Conservation (phyloP, 306 rosid species). For the Prunus kanzakura region DNA sequence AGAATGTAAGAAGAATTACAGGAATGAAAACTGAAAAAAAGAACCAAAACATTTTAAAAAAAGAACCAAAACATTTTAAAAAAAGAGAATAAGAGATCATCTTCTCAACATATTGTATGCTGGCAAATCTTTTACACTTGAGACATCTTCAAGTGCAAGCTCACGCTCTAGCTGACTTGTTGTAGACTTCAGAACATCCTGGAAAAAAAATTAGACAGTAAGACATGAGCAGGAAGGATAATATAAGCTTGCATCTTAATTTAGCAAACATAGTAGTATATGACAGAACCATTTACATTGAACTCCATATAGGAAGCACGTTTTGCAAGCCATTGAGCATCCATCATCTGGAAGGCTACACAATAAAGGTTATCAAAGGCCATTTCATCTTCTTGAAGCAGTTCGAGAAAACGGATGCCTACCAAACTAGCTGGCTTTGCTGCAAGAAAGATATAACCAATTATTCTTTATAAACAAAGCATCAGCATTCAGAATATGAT, state of each 20-base stretch:
- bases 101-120: constrained; percentile 74
- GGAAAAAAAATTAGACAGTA: constrained; percentile 5
- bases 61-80: background rate
- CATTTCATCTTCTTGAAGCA: constrained; percentile 75
- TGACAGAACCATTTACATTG: constrained; percentile 48
- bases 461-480: background rate
- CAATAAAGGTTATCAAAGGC: constrained; percentile 85
- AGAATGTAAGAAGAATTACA: background rate
- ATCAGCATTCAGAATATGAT: background rate
- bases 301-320: constrained; percentile 95
- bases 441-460: constrained; percentile 24
- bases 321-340: constrained; percentile 93
- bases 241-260: background rate
- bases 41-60: too few species aligned
- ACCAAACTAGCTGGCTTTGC: constrained; percentile 59
- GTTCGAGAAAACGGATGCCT: constrained; percentile 60
- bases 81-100: constrained; percentile 21
- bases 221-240: background rate
- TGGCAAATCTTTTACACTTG: constrained; percentile 71
- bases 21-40: background rate
- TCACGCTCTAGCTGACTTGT: constrained; percentile 85
- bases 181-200: constrained; percentile 88
- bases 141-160: constrained; percentile 83
- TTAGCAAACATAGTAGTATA: background rate
- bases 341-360: constrained; percentile 87